phyloP scores from a whole-genome alignment of 2,329 filamentous ascomycete genomes.

The Fusarium drepaniforme region DNA sequence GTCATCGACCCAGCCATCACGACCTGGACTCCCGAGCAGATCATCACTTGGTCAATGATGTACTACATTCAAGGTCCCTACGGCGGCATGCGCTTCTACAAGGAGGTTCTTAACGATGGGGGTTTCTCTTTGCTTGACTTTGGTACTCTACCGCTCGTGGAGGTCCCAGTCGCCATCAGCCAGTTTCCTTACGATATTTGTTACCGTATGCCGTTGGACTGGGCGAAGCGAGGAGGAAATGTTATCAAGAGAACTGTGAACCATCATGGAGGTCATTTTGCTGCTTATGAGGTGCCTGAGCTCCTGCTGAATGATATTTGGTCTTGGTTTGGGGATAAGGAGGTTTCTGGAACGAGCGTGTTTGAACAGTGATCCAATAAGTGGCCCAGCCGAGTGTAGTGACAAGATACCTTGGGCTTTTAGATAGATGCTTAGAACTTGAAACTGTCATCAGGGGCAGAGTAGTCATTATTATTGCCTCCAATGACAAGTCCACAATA shows the following conservation, averaged over 20 bases:
- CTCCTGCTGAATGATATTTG: not conserved
- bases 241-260: not conserved
- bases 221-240: not conserved
- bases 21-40: not conserved
- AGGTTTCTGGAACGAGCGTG: not conserved
- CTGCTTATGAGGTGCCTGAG: not conserved
- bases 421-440: not conserved
- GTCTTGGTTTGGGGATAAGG: not conserved
- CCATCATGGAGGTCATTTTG: not conserved
- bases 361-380: not conserved
- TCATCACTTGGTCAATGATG: not conserved
- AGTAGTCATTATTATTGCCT: not conserved
- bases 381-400: not conserved
- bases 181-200: not conserved
- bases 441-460: not conserved
- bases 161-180: not conserved
- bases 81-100: not conserved
- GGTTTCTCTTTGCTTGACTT: not conserved
- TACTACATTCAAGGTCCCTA: not conserved
- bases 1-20: not conserved
- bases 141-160: not conserved
- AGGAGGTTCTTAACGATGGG: not conserved
- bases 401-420: not conserved
- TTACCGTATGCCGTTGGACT: not conserved
- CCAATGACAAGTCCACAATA: too few relatives aligned